Evolutionary conservation across 108 stramenopile species (phyloP), one percentile per base, ranked within the genome.

Genomic region (Craspedostauros australis): DNA sequence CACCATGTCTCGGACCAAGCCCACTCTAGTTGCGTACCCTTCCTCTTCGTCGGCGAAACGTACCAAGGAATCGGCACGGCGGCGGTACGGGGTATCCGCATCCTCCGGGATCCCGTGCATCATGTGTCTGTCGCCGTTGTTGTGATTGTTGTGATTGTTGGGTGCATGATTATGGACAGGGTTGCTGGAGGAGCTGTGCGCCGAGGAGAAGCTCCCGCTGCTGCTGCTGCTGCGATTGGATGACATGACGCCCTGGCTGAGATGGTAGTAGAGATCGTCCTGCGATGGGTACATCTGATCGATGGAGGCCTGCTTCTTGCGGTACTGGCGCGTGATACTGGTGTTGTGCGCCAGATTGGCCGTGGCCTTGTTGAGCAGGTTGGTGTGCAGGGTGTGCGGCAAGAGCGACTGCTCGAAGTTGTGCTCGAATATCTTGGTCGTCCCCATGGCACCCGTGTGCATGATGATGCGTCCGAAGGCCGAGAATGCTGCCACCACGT

Each of bases 381-480:
- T 58, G n/a, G 21, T 16, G 27, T 78, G 77, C 45, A 78, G 32
- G 2, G 48, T 46, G 20, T 68, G 55, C 6, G 76, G 75, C n/a
- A 56, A 23, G 34, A 77, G 46, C 16, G 37, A 54, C 19, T 57
- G 45, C 53, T 77, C 70, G 48, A 40, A 77, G 9, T 59, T 47
- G 25, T 49, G 54, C 28, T 73, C 54, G 51, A 80, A 84, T 22
- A 84, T 84, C 42, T 56, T 15, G 0, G 52, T 36, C 11, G 56
- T 49, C 2, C 72, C 47, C 75, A 84, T 79, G 31, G 83, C 83
- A 28, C 70, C 73, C 0, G 73, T 50, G 39, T 84, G 76, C 76
- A 84, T 80, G 22, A 84, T 77, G 33, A 79, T 42, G 9, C 83
- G 50, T 36, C 83, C 83, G 57, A 84, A 76, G 18, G 73, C 49